phyloP scores from a whole-genome alignment of 352 stramenopile species.

The Phytophthora macrochlamydospora region DNA sequence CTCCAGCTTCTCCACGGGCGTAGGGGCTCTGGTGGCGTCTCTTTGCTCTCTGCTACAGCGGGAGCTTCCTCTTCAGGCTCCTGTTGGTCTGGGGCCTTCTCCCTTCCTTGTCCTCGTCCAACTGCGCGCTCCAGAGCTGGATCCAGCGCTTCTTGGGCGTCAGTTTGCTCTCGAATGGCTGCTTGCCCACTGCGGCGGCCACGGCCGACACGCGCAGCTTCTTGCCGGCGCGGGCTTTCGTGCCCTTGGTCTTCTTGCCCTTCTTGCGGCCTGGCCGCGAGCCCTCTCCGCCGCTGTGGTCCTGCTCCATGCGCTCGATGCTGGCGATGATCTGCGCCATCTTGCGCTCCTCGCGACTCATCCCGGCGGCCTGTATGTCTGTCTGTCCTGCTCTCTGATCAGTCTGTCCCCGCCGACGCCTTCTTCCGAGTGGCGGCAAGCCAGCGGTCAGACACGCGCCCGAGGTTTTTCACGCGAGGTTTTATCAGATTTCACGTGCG shows the following conservation, averaged over 20 bases:
- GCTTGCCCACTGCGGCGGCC: slow-evolving; percentile 13
- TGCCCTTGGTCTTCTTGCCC: slow-evolving; percentile 37
- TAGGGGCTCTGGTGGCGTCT: slow-evolving; percentile 7
- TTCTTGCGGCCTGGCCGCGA: slow-evolving; percentile 35
- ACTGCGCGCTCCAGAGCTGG: slow-evolving; percentile 66
- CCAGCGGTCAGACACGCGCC: not conserved
- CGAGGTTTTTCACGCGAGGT: not conserved
- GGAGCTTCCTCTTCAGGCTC: slow-evolving; percentile 11
- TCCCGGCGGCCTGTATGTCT: slow-evolving; percentile 15
- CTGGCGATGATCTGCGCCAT: slow-evolving; percentile 83
- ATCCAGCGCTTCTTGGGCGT: slow-evolving; percentile 86
- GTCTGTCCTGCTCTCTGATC: slow-evolving; percentile 1
- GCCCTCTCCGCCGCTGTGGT: slow-evolving; percentile 22
- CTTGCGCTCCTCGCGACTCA: slow-evolving; percentile 80
- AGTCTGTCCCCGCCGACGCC: slow-evolving; percentile 10
- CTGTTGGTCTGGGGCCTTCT: slow-evolving; percentile 13
- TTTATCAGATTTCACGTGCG: not conserved
- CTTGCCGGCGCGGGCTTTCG: slow-evolving; percentile 42
- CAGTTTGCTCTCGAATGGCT: slow-evolving; percentile 38
- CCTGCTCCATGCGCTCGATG: slow-evolving; percentile 82
- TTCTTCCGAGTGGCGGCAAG: slow-evolving; percentile 30
- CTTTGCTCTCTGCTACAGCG: slow-evolving; percentile 11
- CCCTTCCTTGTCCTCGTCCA: slow-evolving; percentile 31
- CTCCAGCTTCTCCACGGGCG: slow-evolving; percentile 1
- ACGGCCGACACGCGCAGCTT: slow-evolving; percentile 45